phyloP scores from a whole-genome alignment of 441 rosid species.

The Aquilaria agallochum region DNA sequence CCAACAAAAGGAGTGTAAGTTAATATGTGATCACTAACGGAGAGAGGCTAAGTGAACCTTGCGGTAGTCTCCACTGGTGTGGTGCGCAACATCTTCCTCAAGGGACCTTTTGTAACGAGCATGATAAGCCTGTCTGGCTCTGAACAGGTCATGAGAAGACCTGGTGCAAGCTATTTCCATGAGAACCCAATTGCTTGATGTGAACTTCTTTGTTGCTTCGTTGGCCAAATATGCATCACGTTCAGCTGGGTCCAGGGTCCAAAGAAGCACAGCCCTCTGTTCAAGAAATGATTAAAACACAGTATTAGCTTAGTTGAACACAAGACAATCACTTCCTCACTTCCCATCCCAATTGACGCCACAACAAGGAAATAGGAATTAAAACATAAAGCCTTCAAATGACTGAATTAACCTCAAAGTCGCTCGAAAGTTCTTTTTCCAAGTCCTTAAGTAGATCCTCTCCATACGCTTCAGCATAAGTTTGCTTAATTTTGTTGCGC shows the following conservation, averaged over 20 bases:
- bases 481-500: conserved; percentile 55
- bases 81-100: conserved; percentile 92
- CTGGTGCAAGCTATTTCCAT: conserved; percentile 90
- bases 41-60: conserved; percentile 40
- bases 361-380: neutral
- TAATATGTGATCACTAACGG: neutral
- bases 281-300: conserved; percentile 6
- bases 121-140: conserved; percentile 75
- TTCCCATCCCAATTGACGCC: neutral
- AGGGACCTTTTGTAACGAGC: conserved; percentile 75
- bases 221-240: conserved; percentile 76
- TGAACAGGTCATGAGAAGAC: conserved; percentile 53
- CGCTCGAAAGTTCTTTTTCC: conserved; percentile 78
- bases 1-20: neutral
- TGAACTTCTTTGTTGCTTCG: conserved; percentile 72
- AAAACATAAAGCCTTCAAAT: neutral
- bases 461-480: conserved; percentile 57
- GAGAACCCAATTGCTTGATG: conserved; percentile 70
- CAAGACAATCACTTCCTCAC: neutral
- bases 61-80: conserved; percentile 77
- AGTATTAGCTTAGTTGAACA: neutral
- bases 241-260: conserved; percentile 74
- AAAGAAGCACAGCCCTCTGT: conserved; percentile 61
- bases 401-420: conserved; percentile 57
- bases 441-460: conserved; percentile 74